phyloP scores from a whole-genome alignment of 2,329 filamentous ascomycete species.

The Colletotrichum zoysiae region DNA sequence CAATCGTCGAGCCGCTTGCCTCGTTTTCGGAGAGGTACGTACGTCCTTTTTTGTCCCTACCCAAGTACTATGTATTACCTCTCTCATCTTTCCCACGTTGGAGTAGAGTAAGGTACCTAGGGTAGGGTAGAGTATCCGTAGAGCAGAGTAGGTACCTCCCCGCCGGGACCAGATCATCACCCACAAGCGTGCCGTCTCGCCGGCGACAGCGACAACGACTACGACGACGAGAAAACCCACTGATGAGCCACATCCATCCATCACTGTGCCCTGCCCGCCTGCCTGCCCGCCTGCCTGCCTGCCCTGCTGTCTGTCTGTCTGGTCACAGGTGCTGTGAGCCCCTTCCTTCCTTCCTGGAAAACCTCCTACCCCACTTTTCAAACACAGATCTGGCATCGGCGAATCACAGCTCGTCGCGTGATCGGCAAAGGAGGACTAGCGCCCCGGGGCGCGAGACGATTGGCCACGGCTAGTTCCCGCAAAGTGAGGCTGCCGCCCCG shows the following conservation, averaged over 20 bases:
- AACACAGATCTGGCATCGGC: not conserved
- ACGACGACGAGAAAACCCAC: not conserved
- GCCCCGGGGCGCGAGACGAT: slow-evolving; percentile 27
- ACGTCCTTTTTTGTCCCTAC: too few species aligned
- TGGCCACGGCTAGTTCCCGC: slow-evolving; percentile 34
- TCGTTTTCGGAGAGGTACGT: slow-evolving; percentile 7
- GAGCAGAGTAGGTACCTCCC: not conserved
- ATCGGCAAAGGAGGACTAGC: slow-evolving; percentile 14
- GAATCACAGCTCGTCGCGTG: not conserved
- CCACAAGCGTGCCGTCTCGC: not conserved
- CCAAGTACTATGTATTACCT: too few species aligned
- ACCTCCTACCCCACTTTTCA: slow-evolving; percentile 9
- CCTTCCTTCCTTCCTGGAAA: not conserved
- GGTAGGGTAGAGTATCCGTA: too few species aligned
- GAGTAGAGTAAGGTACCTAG: not conserved
- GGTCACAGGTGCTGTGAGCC: too few species aligned
- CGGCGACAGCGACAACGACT: not conserved
- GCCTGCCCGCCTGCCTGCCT: too few species aligned
- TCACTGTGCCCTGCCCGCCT: too few species aligned
- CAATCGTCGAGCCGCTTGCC: slow-evolving; percentile 15
- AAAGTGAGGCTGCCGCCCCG: slow-evolving; percentile 42
- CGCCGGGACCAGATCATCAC: slow-evolving; percentile 1
- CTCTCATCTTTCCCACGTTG: not conserved
- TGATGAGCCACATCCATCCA: not conserved
- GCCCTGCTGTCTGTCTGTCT: too few species aligned